Base-by-base conservation (phyloP, 371 early-diverging fungal species). In the Apophysomyces elegans region DNA sequence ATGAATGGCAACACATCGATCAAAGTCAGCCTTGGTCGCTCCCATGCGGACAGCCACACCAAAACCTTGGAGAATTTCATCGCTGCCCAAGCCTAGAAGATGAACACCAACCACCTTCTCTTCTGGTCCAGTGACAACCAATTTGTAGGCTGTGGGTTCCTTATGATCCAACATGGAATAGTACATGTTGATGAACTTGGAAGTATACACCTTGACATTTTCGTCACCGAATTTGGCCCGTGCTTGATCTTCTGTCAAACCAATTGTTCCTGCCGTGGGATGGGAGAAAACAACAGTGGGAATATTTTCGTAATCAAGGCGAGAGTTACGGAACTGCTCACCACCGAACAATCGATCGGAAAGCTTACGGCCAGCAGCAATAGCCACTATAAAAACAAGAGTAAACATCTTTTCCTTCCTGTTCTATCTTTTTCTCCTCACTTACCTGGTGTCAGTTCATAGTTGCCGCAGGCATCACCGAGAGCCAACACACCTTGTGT, bases 271-370 rank as follows among this genome's bases (percentile, higher is more conserved):
- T 5, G 91, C 85, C 39, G 93, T 86, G 26, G 98, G 98, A 74
- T 97, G 96, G 4, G 97, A 95, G 84, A 99, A 98, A 62, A 99
- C 91, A 61, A 97, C 97, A 1, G 96, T 95, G 7, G 98, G 98
- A 46, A 99, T 92, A 80, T 93, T 92, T 69, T 66, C 76, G 80
- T 97, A 97, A 70, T 95, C 95, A 59, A 97, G 86, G 77, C 96
- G 93, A 21, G 89, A 57, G 39, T 84, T 70, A 12, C 83, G 77
- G 77, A 86, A 88, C 63, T 84, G 70, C 57, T 80, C 81, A 50
- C 91, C 90, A 50, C 95, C 95, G 84, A 96, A 98, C 63, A 98
- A 83, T 41, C 96, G 90, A 76, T 98, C 96, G 0, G 95, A 89
- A 4, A 99, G 86, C 43, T 84, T 80, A 61, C 99, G 90, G 32